phyloP scores from a whole-genome alignment of 345 rosid genomes.

The Salix arbutifolia region DNA sequence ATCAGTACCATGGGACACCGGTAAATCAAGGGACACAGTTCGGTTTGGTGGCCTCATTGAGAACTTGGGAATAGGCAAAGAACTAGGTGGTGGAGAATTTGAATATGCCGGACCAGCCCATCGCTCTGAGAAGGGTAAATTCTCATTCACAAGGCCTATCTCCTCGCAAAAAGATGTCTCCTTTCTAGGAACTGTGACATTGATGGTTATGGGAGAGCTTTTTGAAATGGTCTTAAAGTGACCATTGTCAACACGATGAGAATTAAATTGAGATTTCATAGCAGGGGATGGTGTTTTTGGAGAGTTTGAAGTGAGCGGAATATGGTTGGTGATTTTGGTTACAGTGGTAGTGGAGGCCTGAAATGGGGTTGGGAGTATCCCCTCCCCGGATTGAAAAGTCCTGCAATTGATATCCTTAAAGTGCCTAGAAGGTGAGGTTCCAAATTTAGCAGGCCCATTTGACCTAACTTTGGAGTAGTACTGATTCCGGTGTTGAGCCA shows the following conservation, averaged over 20 bases:
- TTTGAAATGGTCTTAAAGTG: slow-evolving; percentile 11
- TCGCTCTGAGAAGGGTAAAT: slow-evolving; percentile 54
- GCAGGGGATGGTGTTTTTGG: slow-evolving; percentile 28
- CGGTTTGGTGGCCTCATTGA: slow-evolving; percentile 58
- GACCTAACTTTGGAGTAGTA: slow-evolving; percentile 43
- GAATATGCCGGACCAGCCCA: slow-evolving; percentile 99
- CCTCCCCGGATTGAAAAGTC: slow-evolving; percentile 66
- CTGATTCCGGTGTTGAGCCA: slow-evolving; percentile 61
- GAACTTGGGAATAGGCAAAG: slow-evolving; percentile 88
- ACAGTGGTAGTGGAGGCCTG: slow-evolving; percentile 29
- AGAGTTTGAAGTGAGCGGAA: slow-evolving; percentile 21
- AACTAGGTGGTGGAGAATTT: slow-evolving; percentile 91
- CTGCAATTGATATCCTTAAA: slow-evolving; percentile 70
- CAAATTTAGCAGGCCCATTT: slow-evolving; percentile 37
- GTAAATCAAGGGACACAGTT: slow-evolving; percentile 58
- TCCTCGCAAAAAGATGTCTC: slow-evolving; percentile 32
- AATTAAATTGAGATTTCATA: background rate
- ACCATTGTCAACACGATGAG: slow-evolving; percentile 11
- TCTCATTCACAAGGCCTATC: slow-evolving; percentile 10
- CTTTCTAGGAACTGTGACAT: slow-evolving; percentile 19
- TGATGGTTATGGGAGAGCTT: slow-evolving; percentile 58
- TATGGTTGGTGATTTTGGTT: slow-evolving; percentile 24
- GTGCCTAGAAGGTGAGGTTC: slow-evolving; percentile 48
- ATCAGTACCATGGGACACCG: slow-evolving; percentile 27
- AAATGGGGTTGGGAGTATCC: slow-evolving; percentile 64